Evolutionary conservation across 345 rosid genomes (phyloP).

Genomic region (Lumnitzera littorea): DNA sequence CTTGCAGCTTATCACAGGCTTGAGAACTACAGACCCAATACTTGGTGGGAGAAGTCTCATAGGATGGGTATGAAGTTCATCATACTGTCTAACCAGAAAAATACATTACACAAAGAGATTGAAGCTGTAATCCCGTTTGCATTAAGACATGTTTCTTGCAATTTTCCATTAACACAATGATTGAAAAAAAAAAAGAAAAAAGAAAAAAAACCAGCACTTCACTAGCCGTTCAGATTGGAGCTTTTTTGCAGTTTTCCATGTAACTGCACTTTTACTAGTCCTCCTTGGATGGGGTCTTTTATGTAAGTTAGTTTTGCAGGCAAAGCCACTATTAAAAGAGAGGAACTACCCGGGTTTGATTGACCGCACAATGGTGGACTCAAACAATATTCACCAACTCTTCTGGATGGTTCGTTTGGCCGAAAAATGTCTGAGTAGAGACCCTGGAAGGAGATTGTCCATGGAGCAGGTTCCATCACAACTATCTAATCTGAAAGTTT

Average conservation of each 20-base stretch:
- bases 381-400: conserved; percentile 23
- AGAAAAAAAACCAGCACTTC: too few relatives aligned
- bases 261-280: neutral
- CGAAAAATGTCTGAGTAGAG: conserved; percentile 18
- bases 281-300: neutral
- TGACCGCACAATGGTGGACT: conserved; percentile 18
- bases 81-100: neutral
- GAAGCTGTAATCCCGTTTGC: neutral
- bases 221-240: neutral
- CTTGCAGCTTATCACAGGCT: conserved; percentile 33
- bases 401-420: conserved; percentile 22
- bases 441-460: conserved; percentile 27
- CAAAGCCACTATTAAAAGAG: conserved; percentile 24
- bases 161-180: too few relatives aligned
- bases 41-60: conserved; percentile 9
- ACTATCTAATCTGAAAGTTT: too few relatives aligned
- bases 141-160: neutral
- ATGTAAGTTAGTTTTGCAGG: conserved; percentile 17
- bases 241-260: neutral
- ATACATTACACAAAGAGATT: neutral
- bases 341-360: conserved; percentile 16
- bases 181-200: too few relatives aligned
- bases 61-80: conserved; percentile 23
- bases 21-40: conserved; percentile 10
- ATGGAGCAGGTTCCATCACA: conserved; percentile 18